These are phyloP conservation scores for Diaporthe vaccinii DNA, from an alignment of 2,329 filamentous ascomycete genomes.

Conservation along the genomic window DNA sequence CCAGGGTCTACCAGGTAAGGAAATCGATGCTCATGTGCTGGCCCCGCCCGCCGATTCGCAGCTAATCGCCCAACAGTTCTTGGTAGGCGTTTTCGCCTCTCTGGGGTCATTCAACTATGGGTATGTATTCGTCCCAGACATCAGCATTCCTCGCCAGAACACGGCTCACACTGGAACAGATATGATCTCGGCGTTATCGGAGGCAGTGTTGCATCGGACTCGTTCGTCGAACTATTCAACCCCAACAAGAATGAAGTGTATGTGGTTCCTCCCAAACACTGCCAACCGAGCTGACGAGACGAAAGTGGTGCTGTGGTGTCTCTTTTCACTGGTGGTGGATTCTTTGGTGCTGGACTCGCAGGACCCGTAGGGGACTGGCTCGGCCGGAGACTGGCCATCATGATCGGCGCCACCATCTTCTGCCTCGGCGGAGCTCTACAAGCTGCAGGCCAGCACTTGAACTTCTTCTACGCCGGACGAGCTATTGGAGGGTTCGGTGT, in stretches of 20 bases:
- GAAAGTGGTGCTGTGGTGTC: conserved; percentile 8
- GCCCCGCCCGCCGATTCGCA: background rate
- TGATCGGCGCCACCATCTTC: conserved; percentile 11
- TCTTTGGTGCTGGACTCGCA: background rate
- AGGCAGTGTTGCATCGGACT: conserved; percentile 14
- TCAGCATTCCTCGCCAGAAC: no score
- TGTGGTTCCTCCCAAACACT: background rate
- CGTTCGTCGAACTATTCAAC: background rate
- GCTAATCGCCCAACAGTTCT: conserved; percentile 3
- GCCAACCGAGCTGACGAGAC: background rate
- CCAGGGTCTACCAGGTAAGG: conserved; percentile 6
- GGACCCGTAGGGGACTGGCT: conserved; percentile 8
- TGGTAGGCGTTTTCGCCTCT: conserved; percentile 13
- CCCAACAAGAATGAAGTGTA: conserved; percentile 19
- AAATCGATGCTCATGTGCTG: background rate
- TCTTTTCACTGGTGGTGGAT: conserved; percentile 14
- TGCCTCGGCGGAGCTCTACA: conserved; percentile 4
- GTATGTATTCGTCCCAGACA: background rate
- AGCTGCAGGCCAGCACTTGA: conserved; percentile 3
- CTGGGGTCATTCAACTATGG: conserved; percentile 11
- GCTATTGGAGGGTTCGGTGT: conserved; percentile 2
- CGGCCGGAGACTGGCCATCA: conserved; percentile 9
- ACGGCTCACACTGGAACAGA: background rate
- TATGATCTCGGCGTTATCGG: conserved; percentile 19
- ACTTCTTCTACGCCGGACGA: conserved; percentile 1